Evolutionary conservation across 2,329 filamentous ascomycete genomes (phyloP), one percentile per base, ranked within the genome.

Genomic region (Neocucurbitaria cava): DNA sequence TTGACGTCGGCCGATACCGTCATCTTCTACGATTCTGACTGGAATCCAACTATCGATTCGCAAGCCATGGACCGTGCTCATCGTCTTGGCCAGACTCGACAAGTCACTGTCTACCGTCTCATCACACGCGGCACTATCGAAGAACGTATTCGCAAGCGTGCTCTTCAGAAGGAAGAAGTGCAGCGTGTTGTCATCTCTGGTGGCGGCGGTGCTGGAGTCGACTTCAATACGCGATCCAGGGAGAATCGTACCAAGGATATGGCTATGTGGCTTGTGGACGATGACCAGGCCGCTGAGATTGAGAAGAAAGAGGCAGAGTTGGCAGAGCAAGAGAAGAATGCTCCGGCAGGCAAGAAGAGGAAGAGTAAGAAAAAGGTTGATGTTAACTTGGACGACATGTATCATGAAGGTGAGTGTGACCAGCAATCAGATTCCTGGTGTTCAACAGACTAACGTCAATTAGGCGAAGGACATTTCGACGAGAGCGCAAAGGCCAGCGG

Each of bases 1-100:
- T 81, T 99, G 64, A 98, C 95, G 5, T 89, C 91, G 47, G 95
- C 95, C 18, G 95, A 99, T 75, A 99, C 95, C 0, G 95, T 99
- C 78, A 98, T 99, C 77, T 99, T 99, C 81, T 99, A 99, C 83
- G 95, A 99, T 75, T 96, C 92, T 10, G 95, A 99, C 76, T 99
- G 95, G 95, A 99, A 99, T 75, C 95, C 95, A 0, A 98, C 95
- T 3, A 98, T 98, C 70, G 95, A 99, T 76, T 96, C 91, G 48
- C 95, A 99, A 76, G 95, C 95, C 77, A 98, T 98, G 95, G 95
- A 99, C 77, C 90, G 95, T 76, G 95, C 95, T 11, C 95, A 99
- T 86, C 91, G 95, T 85, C 86, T 99, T 31, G 95, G 95, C 45
- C 94, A 99, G 77, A 98, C 94, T 2, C 87, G 87, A 64, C 95